A percentile compares a stretch with the other conserved stretches of the same genome.
Evolutionary conservation across 345 rosid species (phyloP).

Genomic region (Brassica nigra): DNA sequence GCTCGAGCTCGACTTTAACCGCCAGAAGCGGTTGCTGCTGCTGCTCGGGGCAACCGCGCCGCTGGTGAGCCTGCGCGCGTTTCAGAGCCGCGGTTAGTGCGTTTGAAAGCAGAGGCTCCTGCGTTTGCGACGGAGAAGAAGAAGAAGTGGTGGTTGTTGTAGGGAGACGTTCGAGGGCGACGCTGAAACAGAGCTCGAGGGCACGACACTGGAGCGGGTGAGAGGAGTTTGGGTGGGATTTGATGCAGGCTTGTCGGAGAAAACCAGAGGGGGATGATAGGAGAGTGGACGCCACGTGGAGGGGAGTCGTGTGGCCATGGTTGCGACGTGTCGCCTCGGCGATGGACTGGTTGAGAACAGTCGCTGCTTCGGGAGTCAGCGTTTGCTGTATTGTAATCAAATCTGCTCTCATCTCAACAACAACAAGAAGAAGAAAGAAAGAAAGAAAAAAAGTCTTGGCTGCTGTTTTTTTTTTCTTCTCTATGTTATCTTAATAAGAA

Average conservation of each 20-base stretch:
- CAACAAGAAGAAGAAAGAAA: neutral
- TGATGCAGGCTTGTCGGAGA: slow-evolving; percentile 96
- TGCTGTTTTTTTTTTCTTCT: neutral
- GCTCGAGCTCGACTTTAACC: slow-evolving; percentile 95
- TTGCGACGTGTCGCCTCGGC: slow-evolving; percentile 89
- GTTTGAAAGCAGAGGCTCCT: slow-evolving; percentile 89
- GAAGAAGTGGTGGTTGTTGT: slow-evolving; percentile 51
- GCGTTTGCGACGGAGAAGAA: slow-evolving; percentile 25
- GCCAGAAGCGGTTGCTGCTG: slow-evolving; percentile 97
- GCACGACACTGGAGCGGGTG: slow-evolving; percentile 99
- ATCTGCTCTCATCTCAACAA: slow-evolving; percentile 80
- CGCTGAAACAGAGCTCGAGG: slow-evolving; percentile 97
- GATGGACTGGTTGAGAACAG: slow-evolving; percentile 79
- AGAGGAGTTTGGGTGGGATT: slow-evolving; percentile 96
- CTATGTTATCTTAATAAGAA: slow-evolving; percentile 26
- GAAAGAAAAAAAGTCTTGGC: neutral
- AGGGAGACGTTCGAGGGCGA: slow-evolving; percentile 94
- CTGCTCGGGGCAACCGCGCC: slow-evolving; percentile 97
- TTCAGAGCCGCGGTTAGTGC: slow-evolving; percentile 97
- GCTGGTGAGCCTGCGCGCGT: slow-evolving; percentile 98
- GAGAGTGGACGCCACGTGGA: slow-evolving; percentile 95
- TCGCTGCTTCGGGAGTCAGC: slow-evolving; percentile 94
- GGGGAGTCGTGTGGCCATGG: slow-evolving; percentile 95
- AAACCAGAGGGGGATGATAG: slow-evolving; percentile 77
- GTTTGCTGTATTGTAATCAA: slow-evolving; percentile 96